phyloP scores from a whole-genome alignment of 345 rosid species.

The Salix viminalis region DNA sequence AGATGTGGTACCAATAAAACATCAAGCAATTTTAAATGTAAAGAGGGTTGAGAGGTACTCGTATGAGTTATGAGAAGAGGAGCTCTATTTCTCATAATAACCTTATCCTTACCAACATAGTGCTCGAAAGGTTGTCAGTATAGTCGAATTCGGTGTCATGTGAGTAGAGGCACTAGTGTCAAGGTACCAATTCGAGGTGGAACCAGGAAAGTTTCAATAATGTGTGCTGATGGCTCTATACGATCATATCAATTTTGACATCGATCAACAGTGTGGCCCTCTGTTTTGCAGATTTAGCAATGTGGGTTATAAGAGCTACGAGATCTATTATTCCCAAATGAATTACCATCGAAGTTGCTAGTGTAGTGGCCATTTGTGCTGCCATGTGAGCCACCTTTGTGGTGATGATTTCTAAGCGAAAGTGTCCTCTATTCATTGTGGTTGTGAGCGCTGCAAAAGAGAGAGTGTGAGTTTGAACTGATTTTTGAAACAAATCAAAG shows the following conservation, averaged over 20 bases:
- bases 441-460: too few relatives aligned
- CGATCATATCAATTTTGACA: not conserved
- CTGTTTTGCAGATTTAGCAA: not conserved
- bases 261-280: slow-evolving; percentile 5
- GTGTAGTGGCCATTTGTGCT: not conserved
- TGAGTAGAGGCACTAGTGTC: not conserved
- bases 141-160: not conserved
- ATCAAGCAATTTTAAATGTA: not conserved
- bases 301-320: not conserved
- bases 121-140: not conserved
- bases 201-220: not conserved
- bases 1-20: slow-evolving; percentile 4
- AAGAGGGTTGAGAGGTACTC: not conserved
- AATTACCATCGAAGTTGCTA: not conserved
- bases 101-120: slow-evolving; percentile 3
- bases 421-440: not conserved
- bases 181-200: not conserved
- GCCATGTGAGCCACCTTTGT: too few relatives aligned
- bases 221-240: not conserved
- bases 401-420: not conserved
- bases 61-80: slow-evolving; percentile 7
- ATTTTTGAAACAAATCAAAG: too few relatives aligned
- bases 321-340: not conserved
- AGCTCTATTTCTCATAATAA: slow-evolving; percentile 13
- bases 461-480: too few relatives aligned